phyloP scores from a whole-genome alignment of 176 grass and related monocot genomes.

The Puya raimondii region DNA sequence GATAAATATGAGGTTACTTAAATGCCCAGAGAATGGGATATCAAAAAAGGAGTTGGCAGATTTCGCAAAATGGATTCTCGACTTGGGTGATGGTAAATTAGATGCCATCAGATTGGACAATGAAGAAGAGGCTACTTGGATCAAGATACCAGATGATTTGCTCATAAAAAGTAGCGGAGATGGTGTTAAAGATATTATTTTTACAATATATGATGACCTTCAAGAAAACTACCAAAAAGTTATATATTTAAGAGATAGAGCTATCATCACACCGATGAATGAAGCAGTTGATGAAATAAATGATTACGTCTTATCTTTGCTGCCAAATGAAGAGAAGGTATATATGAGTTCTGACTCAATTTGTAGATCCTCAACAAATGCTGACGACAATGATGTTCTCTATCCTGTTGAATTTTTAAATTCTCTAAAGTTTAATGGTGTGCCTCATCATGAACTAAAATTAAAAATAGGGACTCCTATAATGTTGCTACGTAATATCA shows the following conservation, averaged over 20 bases:
- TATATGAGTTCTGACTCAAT: slow-evolving; percentile 13
- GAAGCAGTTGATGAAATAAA: slow-evolving; percentile 3
- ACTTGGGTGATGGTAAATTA: too few species aligned
- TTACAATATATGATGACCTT: not conserved
- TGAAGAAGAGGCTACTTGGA: not conserved
- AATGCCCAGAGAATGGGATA: too few species aligned
- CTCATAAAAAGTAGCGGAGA: not conserved
- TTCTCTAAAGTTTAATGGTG: too few species aligned
- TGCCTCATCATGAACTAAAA: not conserved
- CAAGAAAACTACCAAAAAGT: rapidly evolving
- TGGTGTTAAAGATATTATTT: not conserved
- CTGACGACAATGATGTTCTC: not conserved
- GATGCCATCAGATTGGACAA: too few species aligned
- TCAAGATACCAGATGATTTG: not conserved
- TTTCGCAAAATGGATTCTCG: too few species aligned
- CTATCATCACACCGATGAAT: slow-evolving; percentile 12
- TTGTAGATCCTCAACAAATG: not conserved
- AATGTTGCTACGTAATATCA: not conserved
- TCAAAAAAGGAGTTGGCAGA: too few species aligned
- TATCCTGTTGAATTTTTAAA: too few species aligned
- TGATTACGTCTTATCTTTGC: not conserved
- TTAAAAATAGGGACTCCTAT: slow-evolving; percentile 1
- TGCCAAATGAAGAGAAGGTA: not conserved
- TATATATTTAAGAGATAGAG: not conserved
- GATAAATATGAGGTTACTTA: too few species aligned